Evolutionary conservation across 192 early-diverging fungal species (phyloP).

Genomic region (Dimargaris cristalligena): DNA sequence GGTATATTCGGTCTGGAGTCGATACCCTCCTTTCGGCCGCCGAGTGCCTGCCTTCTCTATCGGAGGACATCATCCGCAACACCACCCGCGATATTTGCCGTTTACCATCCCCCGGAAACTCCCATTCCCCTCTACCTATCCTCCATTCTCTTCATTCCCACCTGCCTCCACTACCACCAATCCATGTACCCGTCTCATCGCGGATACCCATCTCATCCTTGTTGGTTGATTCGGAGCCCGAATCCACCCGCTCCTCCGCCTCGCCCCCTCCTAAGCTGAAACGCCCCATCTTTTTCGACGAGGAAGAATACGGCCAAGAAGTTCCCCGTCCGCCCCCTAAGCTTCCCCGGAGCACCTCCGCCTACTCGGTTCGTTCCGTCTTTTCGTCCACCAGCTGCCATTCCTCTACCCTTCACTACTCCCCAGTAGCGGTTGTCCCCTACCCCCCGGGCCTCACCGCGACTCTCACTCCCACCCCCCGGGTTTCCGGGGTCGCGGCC

Average conservation of each 20-base stretch:
- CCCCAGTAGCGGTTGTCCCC: neutral
- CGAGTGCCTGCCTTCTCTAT: constrained; percentile 1
- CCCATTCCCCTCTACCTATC: neutral
- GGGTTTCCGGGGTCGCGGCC: neutral
- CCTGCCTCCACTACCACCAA: neutral
- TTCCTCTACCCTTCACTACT: neutral
- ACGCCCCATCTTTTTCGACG: neutral
- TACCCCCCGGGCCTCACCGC: neutral
- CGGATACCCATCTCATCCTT: constrained; percentile 7
- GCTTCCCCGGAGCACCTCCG: neutral
- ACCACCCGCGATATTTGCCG: neutral
- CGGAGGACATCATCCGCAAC: neutral
- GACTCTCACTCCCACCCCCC: neutral
- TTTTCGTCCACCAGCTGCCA: neutral
- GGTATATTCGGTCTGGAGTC: constrained; percentile 3
- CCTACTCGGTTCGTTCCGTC: neutral
- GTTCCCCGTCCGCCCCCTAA: neutral
- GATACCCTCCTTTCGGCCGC: constrained; percentile 4
- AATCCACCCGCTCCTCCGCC: neutral
- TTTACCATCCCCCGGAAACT: too few species aligned
- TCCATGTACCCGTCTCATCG: neutral
- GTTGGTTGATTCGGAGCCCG: neutral
- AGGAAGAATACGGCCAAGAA: neutral
- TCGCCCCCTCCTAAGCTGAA: neutral
- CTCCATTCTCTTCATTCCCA: neutral